phyloP scores from a whole-genome alignment of 202 grass and related monocot species.

The Elaeis oleifera region DNA sequence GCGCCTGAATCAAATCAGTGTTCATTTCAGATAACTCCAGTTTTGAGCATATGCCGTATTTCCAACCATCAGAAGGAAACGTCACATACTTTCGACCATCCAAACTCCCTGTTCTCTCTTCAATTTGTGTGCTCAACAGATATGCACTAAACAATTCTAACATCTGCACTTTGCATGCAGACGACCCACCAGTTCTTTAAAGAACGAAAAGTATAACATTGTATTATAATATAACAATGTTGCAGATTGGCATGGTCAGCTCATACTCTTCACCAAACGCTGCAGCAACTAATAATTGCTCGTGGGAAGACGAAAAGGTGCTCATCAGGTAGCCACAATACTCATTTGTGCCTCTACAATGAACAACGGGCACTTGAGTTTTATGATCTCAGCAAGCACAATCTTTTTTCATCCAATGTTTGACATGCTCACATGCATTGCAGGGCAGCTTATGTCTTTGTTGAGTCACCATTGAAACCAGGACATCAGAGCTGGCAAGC shows the following conservation, averaged over 20 bases:
- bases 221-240: not conserved
- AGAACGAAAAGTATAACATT: constrained; percentile 29
- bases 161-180: constrained; percentile 22
- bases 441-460: constrained; percentile 56
- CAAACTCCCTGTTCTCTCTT: not conserved
- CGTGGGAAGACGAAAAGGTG: constrained; percentile 25
- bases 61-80: constrained; percentile 45
- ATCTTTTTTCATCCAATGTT: not conserved
- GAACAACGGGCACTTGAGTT: too few species aligned
- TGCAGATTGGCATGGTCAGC: constrained; percentile 71
- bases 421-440: constrained; percentile 25
- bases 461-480: constrained; percentile 59
- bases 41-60: constrained; percentile 45
- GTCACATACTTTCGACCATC: constrained; percentile 14
- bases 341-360: not conserved
- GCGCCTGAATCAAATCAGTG: constrained; percentile 39
- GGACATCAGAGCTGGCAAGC: constrained; percentile 46
- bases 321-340: constrained; percentile 49
- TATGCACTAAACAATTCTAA: not conserved
- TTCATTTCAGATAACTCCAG: constrained; percentile 42
- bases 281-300: constrained; percentile 58
- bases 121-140: not conserved
- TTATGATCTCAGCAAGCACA: too few species aligned
- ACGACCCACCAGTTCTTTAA: constrained; percentile 33
- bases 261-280: constrained; percentile 59